Evolutionary conservation across 192 early-diverging fungal species (phyloP).

Genomic region (Haplosporangium gracile): DNA sequence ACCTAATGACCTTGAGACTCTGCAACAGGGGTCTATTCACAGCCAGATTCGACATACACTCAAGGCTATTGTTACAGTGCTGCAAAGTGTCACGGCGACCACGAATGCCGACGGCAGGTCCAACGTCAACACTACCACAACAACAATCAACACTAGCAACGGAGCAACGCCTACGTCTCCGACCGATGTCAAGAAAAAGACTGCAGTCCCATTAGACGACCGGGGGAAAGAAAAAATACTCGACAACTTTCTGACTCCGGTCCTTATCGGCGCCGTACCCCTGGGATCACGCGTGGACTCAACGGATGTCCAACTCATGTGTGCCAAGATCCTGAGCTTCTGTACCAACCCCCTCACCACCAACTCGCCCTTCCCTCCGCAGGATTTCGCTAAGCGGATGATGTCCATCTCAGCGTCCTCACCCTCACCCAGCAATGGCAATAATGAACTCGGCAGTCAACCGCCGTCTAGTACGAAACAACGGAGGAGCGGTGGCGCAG

Average conservation of each 20-base stretch:
- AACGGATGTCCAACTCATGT: slow-evolving; percentile 33
- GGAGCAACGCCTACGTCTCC: background rate
- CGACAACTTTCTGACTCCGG: slow-evolving; percentile 17
- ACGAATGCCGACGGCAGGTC: background rate
- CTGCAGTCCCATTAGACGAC: background rate
- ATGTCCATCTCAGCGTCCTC: background rate
- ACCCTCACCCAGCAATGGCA: background rate
- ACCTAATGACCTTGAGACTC: slow-evolving; percentile 12
- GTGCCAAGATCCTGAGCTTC: slow-evolving; percentile 43
- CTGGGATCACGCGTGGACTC: slow-evolving; percentile 24
- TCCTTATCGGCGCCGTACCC: slow-evolving; percentile 31
- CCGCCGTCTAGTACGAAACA: background rate
- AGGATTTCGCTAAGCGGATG: slow-evolving; percentile 11
- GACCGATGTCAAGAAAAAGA: background rate
- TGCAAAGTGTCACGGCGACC: background rate
- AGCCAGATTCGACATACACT: slow-evolving; percentile 41
- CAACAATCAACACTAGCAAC: background rate
- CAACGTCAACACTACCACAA: background rate
- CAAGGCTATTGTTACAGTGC: slow-evolving; percentile 25
- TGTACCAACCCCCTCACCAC: slow-evolving; percentile 10
- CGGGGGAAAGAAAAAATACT: slow-evolving; percentile 14
- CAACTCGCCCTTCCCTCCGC: slow-evolving; percentile 18
- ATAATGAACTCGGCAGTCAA: background rate
- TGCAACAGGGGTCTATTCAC: slow-evolving; percentile 21
- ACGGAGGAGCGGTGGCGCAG: background rate